Percentiles rank a stretch among this genome's conserved stretches.
These are phyloP conservation scores for Zygoascus meyerae DNA, from an alignment of 1,139 yeast species.

Conservation along the genomic window DNA sequence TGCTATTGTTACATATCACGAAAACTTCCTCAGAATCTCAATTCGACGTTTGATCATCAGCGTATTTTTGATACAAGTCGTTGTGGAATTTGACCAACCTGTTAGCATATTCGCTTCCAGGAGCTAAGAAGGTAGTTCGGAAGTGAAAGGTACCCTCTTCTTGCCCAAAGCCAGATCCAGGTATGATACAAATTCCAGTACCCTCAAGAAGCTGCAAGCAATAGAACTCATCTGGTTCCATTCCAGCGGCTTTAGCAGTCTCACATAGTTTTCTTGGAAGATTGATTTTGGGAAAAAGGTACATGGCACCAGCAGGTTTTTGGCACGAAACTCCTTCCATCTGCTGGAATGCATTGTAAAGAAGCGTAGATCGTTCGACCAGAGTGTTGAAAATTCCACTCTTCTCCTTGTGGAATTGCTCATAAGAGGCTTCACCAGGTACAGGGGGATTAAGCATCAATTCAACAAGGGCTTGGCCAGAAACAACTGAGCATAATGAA, in stretches of 20 bases:
- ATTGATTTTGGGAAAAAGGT: slow-evolving; percentile 75
- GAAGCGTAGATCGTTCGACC: slow-evolving; percentile 52
- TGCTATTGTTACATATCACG: no score
- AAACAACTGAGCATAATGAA: slow-evolving; percentile 85
- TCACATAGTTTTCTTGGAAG: slow-evolving; percentile 58
- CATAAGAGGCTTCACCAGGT: slow-evolving; percentile 70
- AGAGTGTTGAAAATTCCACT: slow-evolving; percentile 55
- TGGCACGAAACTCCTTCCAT: slow-evolving; percentile 83
- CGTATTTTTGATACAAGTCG: slow-evolving; percentile 55
- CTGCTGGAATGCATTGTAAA: slow-evolving; percentile 62
- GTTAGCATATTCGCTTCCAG: slow-evolving; percentile 84
- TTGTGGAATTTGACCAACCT: slow-evolving; percentile 73
- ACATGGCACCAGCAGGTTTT: slow-evolving; percentile 96
- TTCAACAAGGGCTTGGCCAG: slow-evolving; percentile 90
- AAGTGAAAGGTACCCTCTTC: slow-evolving; percentile 80
- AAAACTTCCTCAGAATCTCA: no score
- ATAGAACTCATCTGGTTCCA: slow-evolving; percentile 74
- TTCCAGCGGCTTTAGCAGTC: slow-evolving; percentile 51
- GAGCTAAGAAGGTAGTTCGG: slow-evolving; percentile 93
- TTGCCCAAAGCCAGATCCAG: slow-evolving; percentile 97
- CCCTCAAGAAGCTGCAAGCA: slow-evolving; percentile 72
- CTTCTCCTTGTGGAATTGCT: slow-evolving; percentile 58
- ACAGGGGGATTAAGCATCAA: slow-evolving; percentile 90
- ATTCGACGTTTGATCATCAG: slow-evolving; percentile 21
- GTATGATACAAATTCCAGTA: slow-evolving; percentile 97